Evolutionary conservation across 2,329 filamentous ascomycete species (phyloP).

Genomic region (Septoria petroselini): DNA sequence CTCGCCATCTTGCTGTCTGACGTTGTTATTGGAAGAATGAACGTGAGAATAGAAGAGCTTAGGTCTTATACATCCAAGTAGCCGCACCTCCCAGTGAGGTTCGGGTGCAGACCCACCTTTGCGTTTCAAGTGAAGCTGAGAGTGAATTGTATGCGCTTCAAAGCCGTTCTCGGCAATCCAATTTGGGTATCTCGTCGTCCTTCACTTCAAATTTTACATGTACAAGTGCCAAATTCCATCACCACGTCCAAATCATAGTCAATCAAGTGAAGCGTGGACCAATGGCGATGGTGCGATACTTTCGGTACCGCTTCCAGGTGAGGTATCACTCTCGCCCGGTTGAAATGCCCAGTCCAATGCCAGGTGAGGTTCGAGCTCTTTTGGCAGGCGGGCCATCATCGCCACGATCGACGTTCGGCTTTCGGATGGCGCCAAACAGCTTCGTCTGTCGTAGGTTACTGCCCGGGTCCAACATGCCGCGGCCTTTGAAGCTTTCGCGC

Average conservation of each 20-base stretch:
- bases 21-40: neutral
- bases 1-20: neutral
- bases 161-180: no score
- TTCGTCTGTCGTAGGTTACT: constrained; percentile 54
- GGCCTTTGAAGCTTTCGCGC: constrained; percentile 40
- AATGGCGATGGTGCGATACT: neutral
- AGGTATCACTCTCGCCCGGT: constrained; percentile 9
- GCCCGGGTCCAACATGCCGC: constrained; percentile 26
- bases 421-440: constrained; percentile 61
- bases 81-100: no score
- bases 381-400: constrained; percentile 44
- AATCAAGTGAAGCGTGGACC: neutral
- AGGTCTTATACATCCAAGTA: no score
- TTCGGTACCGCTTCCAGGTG: neutral
- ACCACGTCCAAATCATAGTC: no score
- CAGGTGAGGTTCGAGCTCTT: constrained; percentile 47
- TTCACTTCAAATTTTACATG: no score
- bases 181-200: no score
- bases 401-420: constrained; percentile 46
- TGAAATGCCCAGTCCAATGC: constrained; percentile 33
- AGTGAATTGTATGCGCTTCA: no score
- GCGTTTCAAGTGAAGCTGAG: no score
- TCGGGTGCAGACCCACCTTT: no score
- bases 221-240: no score
- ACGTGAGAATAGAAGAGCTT: neutral